phyloP scores from a whole-genome alignment of 2,329 filamentous ascomycete genomes.

The Cercospora sojina region DNA sequence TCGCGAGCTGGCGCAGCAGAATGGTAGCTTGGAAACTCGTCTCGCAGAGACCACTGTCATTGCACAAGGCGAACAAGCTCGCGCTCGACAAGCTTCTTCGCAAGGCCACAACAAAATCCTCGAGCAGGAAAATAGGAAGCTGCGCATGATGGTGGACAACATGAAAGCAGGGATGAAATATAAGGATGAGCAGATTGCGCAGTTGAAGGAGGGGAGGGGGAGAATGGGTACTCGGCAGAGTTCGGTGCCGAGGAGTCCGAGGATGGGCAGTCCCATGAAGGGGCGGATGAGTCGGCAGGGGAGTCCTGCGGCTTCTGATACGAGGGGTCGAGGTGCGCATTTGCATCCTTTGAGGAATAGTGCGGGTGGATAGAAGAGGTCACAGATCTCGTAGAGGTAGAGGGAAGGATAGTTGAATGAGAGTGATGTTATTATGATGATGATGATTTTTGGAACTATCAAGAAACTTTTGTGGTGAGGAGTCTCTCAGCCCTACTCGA shows the following conservation, averaged over 20 bases:
- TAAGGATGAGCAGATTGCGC: conserved; percentile 39
- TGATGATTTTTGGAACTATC: neutral
- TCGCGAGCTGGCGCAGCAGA: conserved; percentile 49
- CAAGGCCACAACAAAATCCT: conserved; percentile 28
- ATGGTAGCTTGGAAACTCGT: conserved; percentile 47
- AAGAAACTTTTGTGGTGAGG: neutral
- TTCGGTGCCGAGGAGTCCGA: conserved; percentile 40
- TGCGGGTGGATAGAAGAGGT: neutral
- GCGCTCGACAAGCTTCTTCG: conserved; percentile 29
- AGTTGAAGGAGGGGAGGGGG: conserved; percentile 37
- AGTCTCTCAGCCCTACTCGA: neutral
- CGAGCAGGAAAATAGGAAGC: conserved; percentile 30
- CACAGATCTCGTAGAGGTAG: neutral
- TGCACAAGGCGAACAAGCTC: conserved; percentile 33
- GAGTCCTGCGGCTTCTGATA: conserved; percentile 32
- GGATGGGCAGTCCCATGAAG: conserved; percentile 37
- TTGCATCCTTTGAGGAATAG: conserved; percentile 29
- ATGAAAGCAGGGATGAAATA: conserved; percentile 33
- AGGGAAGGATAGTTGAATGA: neutral
- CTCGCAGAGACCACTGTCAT: conserved; percentile 29
- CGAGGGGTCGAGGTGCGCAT: conserved; percentile 13
- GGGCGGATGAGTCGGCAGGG: conserved; percentile 31
- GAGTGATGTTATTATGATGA: neutral
- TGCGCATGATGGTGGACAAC: conserved; percentile 32
- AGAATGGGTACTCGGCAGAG: conserved; percentile 39